Evolutionary conservation across 495 filamentous ascomycete genomes (phyloP).

Genomic region (Neurospora sp.): DNA sequence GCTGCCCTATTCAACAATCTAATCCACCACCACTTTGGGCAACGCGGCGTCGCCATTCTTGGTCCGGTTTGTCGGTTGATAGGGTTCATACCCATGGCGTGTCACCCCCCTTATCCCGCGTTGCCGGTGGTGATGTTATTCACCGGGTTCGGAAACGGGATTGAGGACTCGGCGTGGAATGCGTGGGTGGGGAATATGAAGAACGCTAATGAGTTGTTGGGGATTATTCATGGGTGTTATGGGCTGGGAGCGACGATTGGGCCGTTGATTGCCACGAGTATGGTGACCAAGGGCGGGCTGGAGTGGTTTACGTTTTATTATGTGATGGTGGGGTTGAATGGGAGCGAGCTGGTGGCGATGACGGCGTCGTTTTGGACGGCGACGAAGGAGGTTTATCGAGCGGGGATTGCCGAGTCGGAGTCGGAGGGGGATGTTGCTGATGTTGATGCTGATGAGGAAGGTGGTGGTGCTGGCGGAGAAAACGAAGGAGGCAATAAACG

Average conservation of each 20-base stretch:
- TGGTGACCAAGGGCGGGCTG: conserved; percentile 48
- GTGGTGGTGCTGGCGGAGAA: conserved; percentile 16
- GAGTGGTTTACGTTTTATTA: conserved; percentile 61
- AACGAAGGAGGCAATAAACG: not conserved
- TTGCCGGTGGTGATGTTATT: conserved; percentile 63
- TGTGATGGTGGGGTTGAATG: conserved; percentile 52
- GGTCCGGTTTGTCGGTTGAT: conserved; percentile 54
- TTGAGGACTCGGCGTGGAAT: conserved; percentile 67
- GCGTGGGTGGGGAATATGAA: conserved; percentile 73
- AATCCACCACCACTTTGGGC: conserved; percentile 50
- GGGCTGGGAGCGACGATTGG: conserved; percentile 66
- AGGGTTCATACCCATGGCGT: conserved; percentile 57
- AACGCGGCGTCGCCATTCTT: conserved; percentile 63
- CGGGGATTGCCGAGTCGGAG: conserved; percentile 4
- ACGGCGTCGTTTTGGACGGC: conserved; percentile 56
- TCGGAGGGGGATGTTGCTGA: not conserved
- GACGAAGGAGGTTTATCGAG: conserved; percentile 51
- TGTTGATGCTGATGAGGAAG: conserved; percentile 6
- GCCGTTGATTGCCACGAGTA: conserved; percentile 66
- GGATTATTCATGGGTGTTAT: conserved; percentile 64
- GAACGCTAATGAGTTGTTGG: conserved; percentile 54
- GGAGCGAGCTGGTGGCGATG: conserved; percentile 46
- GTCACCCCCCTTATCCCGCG: conserved; percentile 65
- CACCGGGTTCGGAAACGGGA: conserved; percentile 60
- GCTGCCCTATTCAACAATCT: conserved; percentile 62